phyloP scores from a whole-genome alignment of 495 filamentous ascomycete species.

The Xylaria nigripes region DNA sequence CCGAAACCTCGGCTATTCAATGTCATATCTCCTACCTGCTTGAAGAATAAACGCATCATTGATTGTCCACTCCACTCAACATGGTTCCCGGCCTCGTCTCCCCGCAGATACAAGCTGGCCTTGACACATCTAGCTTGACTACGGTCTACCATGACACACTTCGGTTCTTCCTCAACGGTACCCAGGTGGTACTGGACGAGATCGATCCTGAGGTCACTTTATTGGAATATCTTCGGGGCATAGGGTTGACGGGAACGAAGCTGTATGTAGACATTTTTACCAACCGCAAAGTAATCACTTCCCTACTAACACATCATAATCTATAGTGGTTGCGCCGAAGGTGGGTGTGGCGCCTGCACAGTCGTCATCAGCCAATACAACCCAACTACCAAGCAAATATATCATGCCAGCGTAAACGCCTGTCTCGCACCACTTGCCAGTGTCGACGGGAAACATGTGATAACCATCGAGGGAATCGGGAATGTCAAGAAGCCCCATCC shows the following conservation, averaged over 20 bases:
- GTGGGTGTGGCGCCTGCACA: slow-evolving; percentile 94
- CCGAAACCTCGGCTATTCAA: not conserved
- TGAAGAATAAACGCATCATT: not conserved
- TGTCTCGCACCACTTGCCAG: slow-evolving; percentile 88
- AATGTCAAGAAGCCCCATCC: slow-evolving; percentile 82
- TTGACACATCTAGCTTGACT: slow-evolving; percentile 22
- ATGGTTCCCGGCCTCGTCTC: slow-evolving; percentile 45
- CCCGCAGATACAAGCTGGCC: slow-evolving; percentile 25
- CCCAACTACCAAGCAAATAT: slow-evolving; percentile 80
- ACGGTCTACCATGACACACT: slow-evolving; percentile 46
- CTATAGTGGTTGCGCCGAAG: slow-evolving; percentile 83
- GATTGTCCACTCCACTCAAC: not conserved
- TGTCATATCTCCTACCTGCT: not conserved
- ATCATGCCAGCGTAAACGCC: slow-evolving; percentile 89
- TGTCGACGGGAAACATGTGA: slow-evolving; percentile 95
- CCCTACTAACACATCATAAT: slow-evolving; percentile 11
- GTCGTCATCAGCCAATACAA: slow-evolving; percentile 92
- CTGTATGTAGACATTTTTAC: slow-evolving; percentile 31
- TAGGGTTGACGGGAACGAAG: slow-evolving; percentile 73
- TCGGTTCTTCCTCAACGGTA: slow-evolving; percentile 90
- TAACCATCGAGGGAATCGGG: slow-evolving; percentile 97
- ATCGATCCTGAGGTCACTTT: slow-evolving; percentile 88
- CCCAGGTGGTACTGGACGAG: slow-evolving; percentile 74
- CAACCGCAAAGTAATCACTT: not conserved
- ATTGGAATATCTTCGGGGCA: slow-evolving; percentile 82